Conservation (phyloP, 352 stramenopile species). For the Saprolegnia diclina region DNA sequence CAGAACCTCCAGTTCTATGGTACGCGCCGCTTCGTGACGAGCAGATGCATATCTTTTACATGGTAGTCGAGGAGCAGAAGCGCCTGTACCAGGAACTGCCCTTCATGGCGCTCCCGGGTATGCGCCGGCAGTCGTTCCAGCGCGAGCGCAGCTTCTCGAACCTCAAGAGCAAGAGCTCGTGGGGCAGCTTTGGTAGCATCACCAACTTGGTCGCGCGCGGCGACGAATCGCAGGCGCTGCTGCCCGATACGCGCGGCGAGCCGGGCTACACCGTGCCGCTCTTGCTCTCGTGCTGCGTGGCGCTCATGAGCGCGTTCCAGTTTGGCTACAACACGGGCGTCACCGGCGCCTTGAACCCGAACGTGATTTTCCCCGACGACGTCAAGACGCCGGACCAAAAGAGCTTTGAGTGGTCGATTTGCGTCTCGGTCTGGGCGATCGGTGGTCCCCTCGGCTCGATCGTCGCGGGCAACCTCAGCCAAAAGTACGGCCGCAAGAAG, state of each 20-base stretch:
- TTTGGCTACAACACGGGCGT: conserved; percentile 74
- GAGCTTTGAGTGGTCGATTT: conserved; percentile 54
- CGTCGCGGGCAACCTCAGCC: conserved; percentile 49
- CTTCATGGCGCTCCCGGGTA: conserved; percentile 61
- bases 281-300: conserved; percentile 57
- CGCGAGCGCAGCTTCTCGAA: conserved; percentile 65
- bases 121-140: conserved; percentile 67
- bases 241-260: conserved; percentile 31
- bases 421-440: conserved; percentile 60
- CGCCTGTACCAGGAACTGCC: conserved; percentile 66
- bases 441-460: conserved; percentile 60
- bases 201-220: conserved; percentile 37
- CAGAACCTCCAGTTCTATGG: conserved; percentile 77
- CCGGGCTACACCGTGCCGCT: conserved; percentile 57
- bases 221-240: conserved; percentile 61
- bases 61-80: conserved; percentile 61
- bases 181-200: conserved; percentile 45
- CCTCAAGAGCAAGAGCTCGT: conserved; percentile 46
- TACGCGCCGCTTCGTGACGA: conserved; percentile 39
- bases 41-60: conserved; percentile 28
- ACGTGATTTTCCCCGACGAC: conserved; percentile 59
- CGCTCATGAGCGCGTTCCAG: conserved; percentile 46
- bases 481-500: conserved; percentile 53
- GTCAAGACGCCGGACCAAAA: conserved; percentile 29
- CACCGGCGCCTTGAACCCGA: conserved; percentile 54